Conservation (phyloP, 257 asterid species). For the Fraxinus pennsylvanica region DNA sequence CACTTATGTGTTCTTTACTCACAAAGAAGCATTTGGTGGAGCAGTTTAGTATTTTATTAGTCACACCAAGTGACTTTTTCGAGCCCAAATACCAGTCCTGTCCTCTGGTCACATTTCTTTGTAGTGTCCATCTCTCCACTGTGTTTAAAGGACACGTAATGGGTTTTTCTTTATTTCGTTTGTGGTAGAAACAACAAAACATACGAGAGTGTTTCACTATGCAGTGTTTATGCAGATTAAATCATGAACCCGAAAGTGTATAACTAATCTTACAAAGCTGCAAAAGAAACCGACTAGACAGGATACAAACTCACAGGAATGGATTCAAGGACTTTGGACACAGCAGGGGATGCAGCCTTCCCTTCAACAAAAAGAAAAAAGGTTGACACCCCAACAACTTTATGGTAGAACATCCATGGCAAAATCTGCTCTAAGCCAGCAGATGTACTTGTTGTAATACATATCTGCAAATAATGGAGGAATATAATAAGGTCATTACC, state of each 20-base stretch:
- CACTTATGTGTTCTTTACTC: background rate
- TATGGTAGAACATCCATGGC: conserved; percentile 88
- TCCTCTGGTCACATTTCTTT: background rate
- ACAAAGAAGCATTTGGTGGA: background rate
- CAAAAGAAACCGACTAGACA: conserved; percentile 15
- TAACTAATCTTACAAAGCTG: background rate
- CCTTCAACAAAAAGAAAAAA: conserved; percentile 86
- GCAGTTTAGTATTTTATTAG: background rate
- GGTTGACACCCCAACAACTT: conserved; percentile 70
- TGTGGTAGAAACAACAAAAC: background rate
- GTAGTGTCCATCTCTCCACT: background rate
- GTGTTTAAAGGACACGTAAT: background rate
- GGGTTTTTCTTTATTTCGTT: background rate
- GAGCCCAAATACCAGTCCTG: background rate
- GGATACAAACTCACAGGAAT: conserved; percentile 60
- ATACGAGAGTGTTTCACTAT: background rate
- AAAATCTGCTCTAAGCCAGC: conserved; percentile 81
- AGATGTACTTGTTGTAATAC: conserved; percentile 77
- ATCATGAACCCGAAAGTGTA: conserved; percentile 3
- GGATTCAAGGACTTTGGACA: conserved; percentile 73
- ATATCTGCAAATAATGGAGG: conserved; percentile 46
- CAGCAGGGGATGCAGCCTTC: conserved; percentile 73
- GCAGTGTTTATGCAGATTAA: background rate
- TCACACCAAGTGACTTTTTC: background rate
- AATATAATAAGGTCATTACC: conserved; percentile 10